Percentiles rank a stretch among this genome's conserved stretches.
Evolutionary conservation across 768 basidiomycete genomes (phyloP).

Genomic region (Serendipita indica): DNA sequence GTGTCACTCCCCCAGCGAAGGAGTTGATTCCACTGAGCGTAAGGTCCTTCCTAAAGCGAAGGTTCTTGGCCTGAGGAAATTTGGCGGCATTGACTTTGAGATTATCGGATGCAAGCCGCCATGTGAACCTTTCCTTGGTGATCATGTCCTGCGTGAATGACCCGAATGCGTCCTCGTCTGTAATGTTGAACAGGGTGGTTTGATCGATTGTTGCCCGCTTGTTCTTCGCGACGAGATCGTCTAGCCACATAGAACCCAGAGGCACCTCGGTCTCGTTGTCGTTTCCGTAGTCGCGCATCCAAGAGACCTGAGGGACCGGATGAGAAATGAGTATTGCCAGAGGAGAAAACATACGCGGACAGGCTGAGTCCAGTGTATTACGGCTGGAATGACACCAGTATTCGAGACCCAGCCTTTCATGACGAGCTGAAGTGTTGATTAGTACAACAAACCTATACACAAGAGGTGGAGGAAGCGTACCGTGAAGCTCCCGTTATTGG

Average conservation of each 20-base stretch:
- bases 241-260: constrained; percentile 41
- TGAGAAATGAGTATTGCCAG: not conserved
- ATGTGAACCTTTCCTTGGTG: constrained; percentile 51
- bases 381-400: constrained; percentile 49
- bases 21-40: constrained; percentile 49
- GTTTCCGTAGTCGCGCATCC: constrained; percentile 28
- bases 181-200: constrained; percentile 41
- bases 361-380: constrained; percentile 43
- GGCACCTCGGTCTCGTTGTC: constrained; percentile 30
- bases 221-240: constrained; percentile 31
- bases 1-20: constrained; percentile 40
- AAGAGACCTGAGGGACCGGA: constrained; percentile 26
- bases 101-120: constrained; percentile 42
- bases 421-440: not conserved
- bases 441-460: not conserved
- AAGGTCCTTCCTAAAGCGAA: constrained; percentile 47
- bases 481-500: not conserved
- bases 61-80: constrained; percentile 33
- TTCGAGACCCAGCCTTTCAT: constrained; percentile 37
- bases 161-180: constrained; percentile 42
- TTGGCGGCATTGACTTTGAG: not conserved
- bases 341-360: constrained; percentile 24
- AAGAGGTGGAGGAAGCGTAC: not conserved
- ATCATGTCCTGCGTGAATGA: constrained; percentile 49
- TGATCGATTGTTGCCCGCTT: constrained; percentile 51